Base-by-base conservation (phyloP, 495 filamentous ascomycete genomes). In the Aspergillus diversus region DNA sequence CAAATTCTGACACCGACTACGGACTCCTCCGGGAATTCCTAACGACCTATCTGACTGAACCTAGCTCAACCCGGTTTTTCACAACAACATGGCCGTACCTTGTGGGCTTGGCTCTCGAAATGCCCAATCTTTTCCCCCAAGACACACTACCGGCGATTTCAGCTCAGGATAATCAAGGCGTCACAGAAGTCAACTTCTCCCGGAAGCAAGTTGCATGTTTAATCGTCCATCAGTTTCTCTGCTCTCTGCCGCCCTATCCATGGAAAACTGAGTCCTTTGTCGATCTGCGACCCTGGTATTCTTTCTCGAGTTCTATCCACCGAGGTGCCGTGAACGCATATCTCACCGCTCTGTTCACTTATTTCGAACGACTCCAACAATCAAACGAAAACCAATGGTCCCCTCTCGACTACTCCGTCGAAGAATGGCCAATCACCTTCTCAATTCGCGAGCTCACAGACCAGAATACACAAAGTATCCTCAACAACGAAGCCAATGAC, bases 341-440 rank as follows among this genome's bases (percentile, higher is more conserved):
- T 15, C 52, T 55, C 32, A 55, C 52, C 5, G 52, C 52, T 16
- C 52, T 55, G 31, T 55, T 55, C 12, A 55, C 52, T 13, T 55
- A 55, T n/a, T 55, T 55, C 17, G 52, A 55, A 37, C 33, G 33
- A 15, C 32, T 55, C n/a, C 33, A 37, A 15, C 32, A 55, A 34
- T 35, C 51, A n/a, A n/a, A 11, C 15, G 33, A 17, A 17, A 35
- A n/a, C n/a, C 12, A n/a, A 37, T 35, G 15, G 1, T 55, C 52
- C 5, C 32, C 17, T 15, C 31, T 55, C 13, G 52, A 37, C 33
- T 35, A 15, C 16, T 33, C 32, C 6, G 33, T n/a, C 11, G 33
- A 55, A 33, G 52, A 55, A 35, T 55, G 52, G 52, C 52, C 52
- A 6, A 55, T 55, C 6, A 35, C 33, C 15, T 55, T 55, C 16